A percentile compares a stretch with the other conserved stretches of the same genome.
Evolutionary conservation across 2,329 filamentous ascomycete species (phyloP).

Genomic region (Fusarium veterinarium): DNA sequence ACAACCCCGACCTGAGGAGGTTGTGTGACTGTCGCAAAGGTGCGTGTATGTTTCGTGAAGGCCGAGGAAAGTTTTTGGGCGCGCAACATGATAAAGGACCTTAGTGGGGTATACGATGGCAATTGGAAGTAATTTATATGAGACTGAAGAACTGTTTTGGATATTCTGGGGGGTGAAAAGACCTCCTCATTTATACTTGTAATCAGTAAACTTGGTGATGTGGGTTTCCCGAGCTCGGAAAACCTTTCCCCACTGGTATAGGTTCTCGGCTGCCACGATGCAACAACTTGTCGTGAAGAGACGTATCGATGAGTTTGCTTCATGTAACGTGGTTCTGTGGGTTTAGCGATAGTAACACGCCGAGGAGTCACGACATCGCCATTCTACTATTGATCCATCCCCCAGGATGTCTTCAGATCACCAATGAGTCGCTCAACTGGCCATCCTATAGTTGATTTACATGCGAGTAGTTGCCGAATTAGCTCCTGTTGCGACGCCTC

Average conservation of each 20-base stretch:
- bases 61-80: conserved; percentile 5
- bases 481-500: conserved; percentile 48
- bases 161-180: not conserved
- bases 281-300: not conserved
- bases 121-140: rapidly evolving
- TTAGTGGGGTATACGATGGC: rapidly evolving
- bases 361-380: rapidly evolving
- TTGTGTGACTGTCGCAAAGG: conserved; percentile 16
- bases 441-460: conserved; percentile 53
- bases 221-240: conserved; percentile 44
- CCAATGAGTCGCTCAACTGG: conserved; percentile 51
- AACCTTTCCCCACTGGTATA: conserved; percentile 29
- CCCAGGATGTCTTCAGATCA: conserved; percentile 47
- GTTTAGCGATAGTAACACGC: not conserved
- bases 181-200: conserved; percentile 33
- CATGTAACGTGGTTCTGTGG: rapidly evolving
- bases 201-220: not conserved
- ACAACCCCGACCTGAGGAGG: conserved; percentile 35
- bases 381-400: not conserved
- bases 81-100: conserved; percentile 17
- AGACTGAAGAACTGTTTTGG: not conserved
- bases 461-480: conserved; percentile 48
- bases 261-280: not conserved
- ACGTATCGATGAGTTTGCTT: not conserved
- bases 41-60: conserved; percentile 6